Percentiles rank a stretch among this genome's conserved stretches.
Evolutionary conservation across 2,329 filamentous ascomycete species (phyloP).

Genomic region (Neobulgaria alba): DNA sequence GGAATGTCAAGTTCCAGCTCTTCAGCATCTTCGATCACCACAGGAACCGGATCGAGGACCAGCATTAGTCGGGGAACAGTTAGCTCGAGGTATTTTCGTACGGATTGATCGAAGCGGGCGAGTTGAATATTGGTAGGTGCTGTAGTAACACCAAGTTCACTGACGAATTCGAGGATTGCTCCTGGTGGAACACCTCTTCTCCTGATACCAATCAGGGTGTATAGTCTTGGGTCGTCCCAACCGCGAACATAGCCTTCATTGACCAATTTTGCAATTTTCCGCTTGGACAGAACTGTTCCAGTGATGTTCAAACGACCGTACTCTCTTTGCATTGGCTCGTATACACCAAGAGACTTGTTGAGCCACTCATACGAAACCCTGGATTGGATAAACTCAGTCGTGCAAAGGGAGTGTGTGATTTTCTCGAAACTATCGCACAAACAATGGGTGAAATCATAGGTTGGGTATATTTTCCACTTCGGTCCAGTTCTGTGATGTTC

Average conservation of each 20-base stretch:
- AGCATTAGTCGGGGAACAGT: constrained; percentile 86
- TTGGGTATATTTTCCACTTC: constrained; percentile 90
- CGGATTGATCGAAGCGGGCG: constrained; percentile 72
- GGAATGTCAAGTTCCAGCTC: constrained; percentile 64
- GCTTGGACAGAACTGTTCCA: constrained; percentile 81
- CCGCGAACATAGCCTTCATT: constrained; percentile 68
- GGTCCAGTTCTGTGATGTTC: constrained; percentile 70
- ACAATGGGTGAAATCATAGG: constrained; percentile 88
- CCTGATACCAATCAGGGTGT: constrained; percentile 76
- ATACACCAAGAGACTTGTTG: constrained; percentile 71
- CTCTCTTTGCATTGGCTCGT: constrained; percentile 90
- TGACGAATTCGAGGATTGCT: constrained; percentile 81
- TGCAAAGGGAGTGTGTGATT: constrained; percentile 89
- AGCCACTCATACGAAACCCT: constrained; percentile 87
- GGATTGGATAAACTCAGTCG: constrained; percentile 81
- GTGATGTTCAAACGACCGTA: constrained; percentile 70
- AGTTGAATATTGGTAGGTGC: constrained; percentile 72
- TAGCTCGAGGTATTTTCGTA: constrained; percentile 78
- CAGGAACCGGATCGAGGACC: constrained; percentile 74
- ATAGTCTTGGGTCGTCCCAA: constrained; percentile 88
- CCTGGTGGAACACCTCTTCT: constrained; percentile 81
- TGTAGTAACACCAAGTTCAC: constrained; percentile 85
- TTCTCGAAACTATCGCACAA: constrained; percentile 86
- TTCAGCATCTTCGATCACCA: constrained; percentile 71
- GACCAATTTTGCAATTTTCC: constrained; percentile 73